A percentile compares a stretch with the other conserved stretches of the same genome.
Evolutionary conservation across 495 filamentous ascomycete genomes (phyloP).

Genomic region (Aspergillus avenaceus): DNA sequence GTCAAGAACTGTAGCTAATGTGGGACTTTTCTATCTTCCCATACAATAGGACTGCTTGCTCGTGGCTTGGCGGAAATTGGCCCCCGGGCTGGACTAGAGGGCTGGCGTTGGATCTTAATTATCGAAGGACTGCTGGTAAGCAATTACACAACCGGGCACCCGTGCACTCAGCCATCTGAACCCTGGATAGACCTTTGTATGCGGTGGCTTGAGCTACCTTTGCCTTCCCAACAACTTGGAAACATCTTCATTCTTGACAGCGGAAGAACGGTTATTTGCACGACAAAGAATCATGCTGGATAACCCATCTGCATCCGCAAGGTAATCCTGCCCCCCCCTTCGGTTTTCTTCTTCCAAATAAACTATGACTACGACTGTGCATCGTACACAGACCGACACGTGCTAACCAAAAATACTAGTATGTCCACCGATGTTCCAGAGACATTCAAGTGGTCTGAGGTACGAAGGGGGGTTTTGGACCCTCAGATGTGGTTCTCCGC

Average conservation of each 20-base stretch:
- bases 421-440: constrained; percentile 27
- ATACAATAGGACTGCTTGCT: constrained; percentile 53
- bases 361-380: not conserved
- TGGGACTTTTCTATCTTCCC: too few relatives aligned
- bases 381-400: constrained; percentile 7
- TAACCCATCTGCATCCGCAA: constrained; percentile 30
- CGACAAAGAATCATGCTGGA: constrained; percentile 34
- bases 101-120: constrained; percentile 64
- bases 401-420: constrained; percentile 10
- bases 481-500: constrained; percentile 41
- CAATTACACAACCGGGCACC: not conserved
- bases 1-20: too few relatives aligned
- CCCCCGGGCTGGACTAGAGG: constrained; percentile 39
- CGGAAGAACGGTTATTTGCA: constrained; percentile 45
- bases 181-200: constrained; percentile 45
- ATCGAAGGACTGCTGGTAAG: constrained; percentile 57
- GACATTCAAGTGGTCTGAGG: constrained; percentile 38
- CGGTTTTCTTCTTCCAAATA: too few relatives aligned
- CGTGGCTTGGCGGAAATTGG: constrained; percentile 65
- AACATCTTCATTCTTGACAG: constrained; percentile 46
- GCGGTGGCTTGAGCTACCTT: constrained; percentile 48
- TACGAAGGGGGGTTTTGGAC: constrained; percentile 32
- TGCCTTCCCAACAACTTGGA: constrained; percentile 51
- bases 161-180: not conserved
- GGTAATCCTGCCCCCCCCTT: constrained; percentile 24